Evolutionary conservation across 1,284 basidiomycete species (phyloP).

Genomic region (Boletus hoseneyae): DNA sequence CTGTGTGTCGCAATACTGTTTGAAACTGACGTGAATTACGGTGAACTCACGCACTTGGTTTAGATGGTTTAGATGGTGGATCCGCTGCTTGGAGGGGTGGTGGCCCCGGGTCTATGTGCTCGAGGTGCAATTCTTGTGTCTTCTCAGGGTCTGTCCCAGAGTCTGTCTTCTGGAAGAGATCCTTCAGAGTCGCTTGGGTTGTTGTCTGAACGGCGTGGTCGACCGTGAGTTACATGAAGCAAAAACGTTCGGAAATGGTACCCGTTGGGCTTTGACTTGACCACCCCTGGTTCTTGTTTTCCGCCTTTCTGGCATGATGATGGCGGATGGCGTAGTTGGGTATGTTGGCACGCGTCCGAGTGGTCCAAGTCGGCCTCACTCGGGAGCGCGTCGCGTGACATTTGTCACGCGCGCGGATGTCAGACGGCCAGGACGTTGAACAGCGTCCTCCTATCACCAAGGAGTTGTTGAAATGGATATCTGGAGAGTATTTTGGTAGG

Average conservation of each 20-base stretch:
- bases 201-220: conserved; percentile 12
- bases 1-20: conserved; percentile 14
- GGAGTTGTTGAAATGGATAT: conserved; percentile 41
- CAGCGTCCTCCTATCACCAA: conserved; percentile 15
- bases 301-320: conserved; percentile 26
- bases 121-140: not conserved
- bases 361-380: not conserved
- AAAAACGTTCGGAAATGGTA: conserved; percentile 5
- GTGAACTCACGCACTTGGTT: conserved; percentile 20
- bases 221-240: conserved; percentile 8
- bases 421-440: conserved; percentile 7
- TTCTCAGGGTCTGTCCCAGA: not conserved
- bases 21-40: not conserved
- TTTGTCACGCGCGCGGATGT: conserved; percentile 19
- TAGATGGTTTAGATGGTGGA: conserved; percentile 1
- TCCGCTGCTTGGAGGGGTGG: not conserved
- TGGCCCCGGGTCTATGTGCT: not conserved
- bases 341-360: conserved; percentile 1
- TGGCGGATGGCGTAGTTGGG: not conserved
- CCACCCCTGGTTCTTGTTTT: conserved; percentile 16
- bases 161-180: conserved; percentile 26
- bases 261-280: conserved; percentile 17
- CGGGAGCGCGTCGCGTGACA: conserved; percentile 28
- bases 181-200: conserved; percentile 26
- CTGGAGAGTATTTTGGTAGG: conserved; percentile 54